Base-by-base conservation (phyloP, 2,329 filamentous ascomycete species). In the Colletotrichum lini region DNA sequence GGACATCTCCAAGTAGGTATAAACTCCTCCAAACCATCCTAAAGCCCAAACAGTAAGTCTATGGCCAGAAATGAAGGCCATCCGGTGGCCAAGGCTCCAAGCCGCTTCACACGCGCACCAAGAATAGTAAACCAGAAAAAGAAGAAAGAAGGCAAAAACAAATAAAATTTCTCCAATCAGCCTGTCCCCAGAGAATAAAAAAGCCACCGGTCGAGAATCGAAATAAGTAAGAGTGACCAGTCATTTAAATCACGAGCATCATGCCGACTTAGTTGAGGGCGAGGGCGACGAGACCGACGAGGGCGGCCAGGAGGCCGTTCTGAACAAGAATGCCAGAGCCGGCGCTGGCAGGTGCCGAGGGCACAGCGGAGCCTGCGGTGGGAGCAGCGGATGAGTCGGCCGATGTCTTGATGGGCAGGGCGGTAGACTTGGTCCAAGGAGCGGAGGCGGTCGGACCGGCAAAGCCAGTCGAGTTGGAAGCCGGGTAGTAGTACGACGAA, bases 231-330 rank as follows among this genome's bases (percentile, higher is more conserved):
- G 70, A 45, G 58, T 57, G 40, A 68, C 72, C 63, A 64, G 61
- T 35, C 10, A 18, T 35, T 65, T 26, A 42, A 23, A 23, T 68
- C n/a, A 6, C 26, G 18, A 50, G 52, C 38, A 9, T 45, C 26
- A 42, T n/a, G n/a, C 15, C 50, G 42, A 21, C 60, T 49, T 56
- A 70, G 59, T 75, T 78, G 67, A 84, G 80, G 67, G 83, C 78
- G 70, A 81, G 69, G 70, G 80, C 83, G 70, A 80, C 83, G 45
- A 81, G 82, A 38, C 81, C 80, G 65, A 86, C 71, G 47, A 80
- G 80, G 50, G 78, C 79, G 45, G 82, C 80, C 56, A 86, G 73
- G 67, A 85, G 72, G 57, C 83, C 82, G 72, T 80, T 80, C 75
- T 83, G 80, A 72, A 82, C 76, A 38, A 82, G 74, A 50, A 85